Base-by-base conservation (phyloP, 2,329 filamentous ascomycete species). In the Onygenales sp. region DNA sequence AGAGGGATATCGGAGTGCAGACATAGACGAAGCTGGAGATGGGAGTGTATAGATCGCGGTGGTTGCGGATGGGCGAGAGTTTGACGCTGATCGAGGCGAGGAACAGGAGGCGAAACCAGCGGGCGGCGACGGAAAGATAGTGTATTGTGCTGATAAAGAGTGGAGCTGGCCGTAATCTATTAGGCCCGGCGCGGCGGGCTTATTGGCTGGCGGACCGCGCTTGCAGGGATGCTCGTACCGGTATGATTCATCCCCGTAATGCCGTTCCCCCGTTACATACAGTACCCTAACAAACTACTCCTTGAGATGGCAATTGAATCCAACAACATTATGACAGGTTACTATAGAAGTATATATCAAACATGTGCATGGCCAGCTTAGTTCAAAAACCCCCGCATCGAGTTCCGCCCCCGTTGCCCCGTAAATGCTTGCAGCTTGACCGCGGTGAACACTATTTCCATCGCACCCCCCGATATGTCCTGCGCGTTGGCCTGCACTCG, bases 351-450 rank as follows among this genome's bases (percentile, higher is more conserved):
- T 27, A 27, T 27, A 27, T 27, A 27, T 27, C 21, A 27, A 27
- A 36, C 33, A 48, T 48, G 32, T 38, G 21, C 45, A 38, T 8
- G 9, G 14, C 9, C 8, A 6, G 9, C 11, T 39, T 39, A 49
- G 35, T 14, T 31, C 31, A 94, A 67, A 65, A 94, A 95, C 0
- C 70, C 72, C 57, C 86, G 78, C 50, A 75, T 68, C 49, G 70
- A 71, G 71, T 94, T 95, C 58, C 87, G 78, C 9, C 77, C 77
- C 57, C 76, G 74, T 69, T 92, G 82, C 7, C 76, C 78, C 51
- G 78, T 85, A 60, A 83, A 79, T 0, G 84, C 86, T 60, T 94
- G 86, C 31, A 95, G 65, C 68, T 87, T 89, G 36, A 91, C 86
- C 0, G 83, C 87, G 13, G 86, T 77, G 49, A 95, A 76, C 21